phyloP scores from a whole-genome alignment of 116 monocot genomes.

The Zostera marina region DNA sequence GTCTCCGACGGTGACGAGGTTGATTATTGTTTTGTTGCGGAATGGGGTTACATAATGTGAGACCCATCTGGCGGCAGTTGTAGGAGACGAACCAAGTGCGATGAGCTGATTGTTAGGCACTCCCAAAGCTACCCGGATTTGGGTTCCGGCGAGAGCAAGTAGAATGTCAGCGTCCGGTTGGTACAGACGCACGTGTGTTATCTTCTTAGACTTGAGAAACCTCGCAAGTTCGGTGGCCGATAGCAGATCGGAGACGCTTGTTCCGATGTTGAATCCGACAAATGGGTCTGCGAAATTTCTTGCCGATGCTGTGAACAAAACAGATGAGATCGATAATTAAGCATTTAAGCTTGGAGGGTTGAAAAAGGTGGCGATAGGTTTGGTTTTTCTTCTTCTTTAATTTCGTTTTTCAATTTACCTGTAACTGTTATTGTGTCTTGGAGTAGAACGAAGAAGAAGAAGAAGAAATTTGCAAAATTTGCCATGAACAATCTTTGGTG shows the following conservation, averaged over 20 bases:
- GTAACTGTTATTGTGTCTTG: background rate
- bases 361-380: background rate
- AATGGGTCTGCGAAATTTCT: constrained; percentile 19
- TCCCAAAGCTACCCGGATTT: constrained; percentile 36
- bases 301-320: constrained; percentile 4
- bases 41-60: constrained; percentile 43
- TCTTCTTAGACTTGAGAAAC: constrained; percentile 50
- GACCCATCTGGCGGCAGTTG: constrained; percentile 11
- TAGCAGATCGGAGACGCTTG: constrained; percentile 40
- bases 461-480: background rate
- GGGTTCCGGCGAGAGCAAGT: constrained; percentile 32
- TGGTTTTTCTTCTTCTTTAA: too few relatives aligned
- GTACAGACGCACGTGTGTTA: constrained; percentile 71
- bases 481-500: background rate
- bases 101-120: constrained; percentile 80
- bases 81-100: constrained; percentile 33
- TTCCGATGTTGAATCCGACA: constrained; percentile 80
- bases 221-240: constrained; percentile 31
- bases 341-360: background rate
- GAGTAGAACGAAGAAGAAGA: background rate
- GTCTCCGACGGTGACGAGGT: background rate
- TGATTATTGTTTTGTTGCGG: constrained; percentile 10
- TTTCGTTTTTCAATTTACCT: too few relatives aligned
- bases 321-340: constrained; percentile 10
- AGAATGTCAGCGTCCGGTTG: constrained; percentile 43